These are phyloP conservation scores for Pyronema omphalodes DNA, from an alignment of 495 filamentous ascomycete species.

Conservation along the genomic window DNA sequence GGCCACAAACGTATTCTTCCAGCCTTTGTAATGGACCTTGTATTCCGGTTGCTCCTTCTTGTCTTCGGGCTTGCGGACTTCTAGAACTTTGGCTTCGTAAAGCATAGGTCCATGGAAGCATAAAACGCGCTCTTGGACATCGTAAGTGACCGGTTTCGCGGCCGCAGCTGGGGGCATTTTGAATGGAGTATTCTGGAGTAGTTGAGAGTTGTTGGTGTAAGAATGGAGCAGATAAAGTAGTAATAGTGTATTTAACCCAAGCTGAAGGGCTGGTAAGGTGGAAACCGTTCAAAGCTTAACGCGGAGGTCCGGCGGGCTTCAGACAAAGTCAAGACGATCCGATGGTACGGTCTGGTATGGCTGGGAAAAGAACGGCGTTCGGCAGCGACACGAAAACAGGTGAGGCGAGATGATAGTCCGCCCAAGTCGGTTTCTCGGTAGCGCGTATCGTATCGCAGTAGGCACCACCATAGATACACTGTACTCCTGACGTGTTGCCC, in stretches of 20 bases:
- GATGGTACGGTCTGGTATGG: too few species aligned
- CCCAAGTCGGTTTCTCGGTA: too few species aligned
- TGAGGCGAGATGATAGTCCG: too few species aligned
- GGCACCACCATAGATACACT: too few species aligned
- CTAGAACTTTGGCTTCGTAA: slow-evolving; percentile 91
- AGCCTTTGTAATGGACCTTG: slow-evolving; percentile 94
- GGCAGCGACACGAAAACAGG: too few species aligned
- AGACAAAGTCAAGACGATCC: too few species aligned
- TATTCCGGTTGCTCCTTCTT: slow-evolving; percentile 64
- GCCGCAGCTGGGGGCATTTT: slow-evolving; percentile 42
- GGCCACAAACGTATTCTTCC: slow-evolving; percentile 80
- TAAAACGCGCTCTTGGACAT: slow-evolving; percentile 80
- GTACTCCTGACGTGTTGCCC: background rate
- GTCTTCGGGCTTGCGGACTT: slow-evolving; percentile 44
- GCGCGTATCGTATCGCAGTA: too few species aligned
- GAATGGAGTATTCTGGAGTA: background rate
- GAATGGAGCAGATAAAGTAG: background rate
- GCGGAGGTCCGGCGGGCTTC: background rate
- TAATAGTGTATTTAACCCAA: background rate
- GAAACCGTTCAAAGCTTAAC: background rate
- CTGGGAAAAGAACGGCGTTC: too few species aligned
- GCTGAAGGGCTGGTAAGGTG: background rate
- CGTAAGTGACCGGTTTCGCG: slow-evolving; percentile 39
- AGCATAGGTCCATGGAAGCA: slow-evolving; percentile 95
- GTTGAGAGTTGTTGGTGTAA: background rate